A percentile compares a stretch with the other conserved stretches of the same genome.
Conservation (phyloP, 306 rosid genomes). For the Carpinus viminea region DNA sequence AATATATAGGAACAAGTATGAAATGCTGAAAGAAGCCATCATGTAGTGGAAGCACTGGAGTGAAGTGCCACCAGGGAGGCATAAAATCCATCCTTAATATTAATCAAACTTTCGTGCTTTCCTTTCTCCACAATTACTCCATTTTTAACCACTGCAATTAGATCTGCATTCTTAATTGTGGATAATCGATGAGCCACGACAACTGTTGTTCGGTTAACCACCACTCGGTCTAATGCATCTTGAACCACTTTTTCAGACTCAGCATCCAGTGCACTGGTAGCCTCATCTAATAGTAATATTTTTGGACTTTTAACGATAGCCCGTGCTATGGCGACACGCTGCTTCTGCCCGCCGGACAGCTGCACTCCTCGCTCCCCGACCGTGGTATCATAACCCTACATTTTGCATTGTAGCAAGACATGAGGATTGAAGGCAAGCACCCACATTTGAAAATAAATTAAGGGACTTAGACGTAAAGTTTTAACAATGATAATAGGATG, state of each 20-base stretch:
- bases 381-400: slow-evolving; percentile 58
- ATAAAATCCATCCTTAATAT: slow-evolving; percentile 39
- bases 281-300: slow-evolving; percentile 66
- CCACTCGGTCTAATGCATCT: slow-evolving; percentile 61
- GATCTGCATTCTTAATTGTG: slow-evolving; percentile 61
- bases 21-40: neutral
- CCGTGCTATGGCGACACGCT: slow-evolving; percentile 68
- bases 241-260: slow-evolving; percentile 75
- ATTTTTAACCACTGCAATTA: slow-evolving; percentile 57
- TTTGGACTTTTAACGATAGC: slow-evolving; percentile 64
- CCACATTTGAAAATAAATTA: neutral
- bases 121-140: slow-evolving; percentile 61
- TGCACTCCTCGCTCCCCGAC: slow-evolving; percentile 67
- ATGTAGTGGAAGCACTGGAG: slow-evolving; percentile 22
- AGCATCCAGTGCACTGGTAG: slow-evolving; percentile 80
- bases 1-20: neutral
- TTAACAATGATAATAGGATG: neutral
- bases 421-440: neutral
- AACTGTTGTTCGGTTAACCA: slow-evolving; percentile 58
- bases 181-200: slow-evolving; percentile 71
- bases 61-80: slow-evolving; percentile 51
- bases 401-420: neutral
- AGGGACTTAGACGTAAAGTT: neutral
- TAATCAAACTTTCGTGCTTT: slow-evolving; percentile 43
- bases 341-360: slow-evolving; percentile 68